These are phyloP conservation scores for Suhomyces guaymorum DNA, from an alignment of 1,139 yeast genomes.

Conservation along the genomic window DNA sequence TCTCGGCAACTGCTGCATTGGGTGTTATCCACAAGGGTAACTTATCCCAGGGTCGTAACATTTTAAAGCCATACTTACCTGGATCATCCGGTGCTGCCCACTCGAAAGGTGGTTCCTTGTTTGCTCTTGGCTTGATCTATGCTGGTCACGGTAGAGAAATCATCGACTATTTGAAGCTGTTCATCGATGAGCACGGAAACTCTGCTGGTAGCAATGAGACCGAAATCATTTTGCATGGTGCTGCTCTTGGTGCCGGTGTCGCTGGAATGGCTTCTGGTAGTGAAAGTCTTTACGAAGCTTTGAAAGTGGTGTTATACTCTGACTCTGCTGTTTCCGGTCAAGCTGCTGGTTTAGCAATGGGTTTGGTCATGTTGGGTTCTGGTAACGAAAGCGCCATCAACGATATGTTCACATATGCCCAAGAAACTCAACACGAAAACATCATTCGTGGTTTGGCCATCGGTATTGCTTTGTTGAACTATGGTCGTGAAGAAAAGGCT, in stretches of 20 bases:
- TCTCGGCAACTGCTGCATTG: constrained; percentile 95
- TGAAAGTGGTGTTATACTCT: constrained; percentile 80
- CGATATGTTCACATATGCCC: constrained; percentile 90
- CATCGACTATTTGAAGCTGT: constrained; percentile 73
- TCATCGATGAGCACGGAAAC: constrained; percentile 67
- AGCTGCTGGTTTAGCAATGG: constrained; percentile 97
- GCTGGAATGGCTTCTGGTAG: constrained; percentile 94
- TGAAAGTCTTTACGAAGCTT: constrained; percentile 73
- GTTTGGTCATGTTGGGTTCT: constrained; percentile 94
- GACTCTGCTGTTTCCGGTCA: constrained; percentile 96
- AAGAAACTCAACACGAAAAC: constrained; percentile 94
- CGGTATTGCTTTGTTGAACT: constrained; percentile 84
- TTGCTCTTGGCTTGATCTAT: constrained; percentile 89
- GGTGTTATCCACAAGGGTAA: constrained; percentile 98
- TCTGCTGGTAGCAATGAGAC: constrained; percentile 71
- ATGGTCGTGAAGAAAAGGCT: constrained; percentile 83
- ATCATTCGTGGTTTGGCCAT: constrained; percentile 89
- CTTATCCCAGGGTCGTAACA: constrained; percentile 83
- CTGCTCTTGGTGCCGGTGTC: constrained; percentile 92
- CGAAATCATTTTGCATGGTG: constrained; percentile 93
- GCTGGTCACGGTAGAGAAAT: constrained; percentile 96
- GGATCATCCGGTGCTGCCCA: constrained; percentile 77
- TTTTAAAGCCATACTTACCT: constrained; percentile 89
- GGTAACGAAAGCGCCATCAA: constrained; percentile 69
- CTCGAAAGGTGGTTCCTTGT: constrained; percentile 94